Percentiles rank a stretch among this genome's conserved stretches.
These are phyloP conservation scores for Quercus suber DNA, from an alignment of 306 rosid genomes.

Conservation along the genomic window DNA sequence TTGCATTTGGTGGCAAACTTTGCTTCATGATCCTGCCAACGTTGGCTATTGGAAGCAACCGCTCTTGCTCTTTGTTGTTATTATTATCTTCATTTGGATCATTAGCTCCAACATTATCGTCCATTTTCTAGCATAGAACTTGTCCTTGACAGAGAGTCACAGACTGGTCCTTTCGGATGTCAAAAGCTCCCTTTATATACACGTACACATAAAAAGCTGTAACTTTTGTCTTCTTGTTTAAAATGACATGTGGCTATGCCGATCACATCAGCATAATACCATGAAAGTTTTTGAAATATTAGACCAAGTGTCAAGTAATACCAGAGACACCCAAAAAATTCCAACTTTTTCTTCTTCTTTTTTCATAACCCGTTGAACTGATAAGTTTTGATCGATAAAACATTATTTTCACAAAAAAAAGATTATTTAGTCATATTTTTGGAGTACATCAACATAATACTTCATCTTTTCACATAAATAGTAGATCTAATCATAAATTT, in stretches of 20 bases:
- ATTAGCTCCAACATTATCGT: neutral
- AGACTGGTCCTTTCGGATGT: neutral
- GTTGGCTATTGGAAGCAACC: slow-evolving; percentile 87
- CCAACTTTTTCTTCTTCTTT: no score
- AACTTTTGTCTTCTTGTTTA: neutral
- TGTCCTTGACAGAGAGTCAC: neutral
- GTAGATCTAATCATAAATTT: accelerated
- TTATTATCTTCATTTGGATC: slow-evolving; percentile 33
- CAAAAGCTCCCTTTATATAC: neutral
- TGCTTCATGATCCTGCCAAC: slow-evolving; percentile 96
- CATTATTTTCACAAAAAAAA: no score
- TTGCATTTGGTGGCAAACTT: slow-evolving; percentile 74
- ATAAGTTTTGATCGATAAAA: no score
- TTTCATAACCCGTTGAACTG: no score
- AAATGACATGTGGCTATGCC: neutral
- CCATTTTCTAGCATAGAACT: neutral
- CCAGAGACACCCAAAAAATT: no score
- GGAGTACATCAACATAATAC: no score
- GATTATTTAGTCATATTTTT: no score
- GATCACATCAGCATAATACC: slow-evolving; percentile 5
- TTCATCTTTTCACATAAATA: no score
- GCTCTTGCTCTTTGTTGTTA: slow-evolving; percentile 75
- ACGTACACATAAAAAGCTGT: neutral
- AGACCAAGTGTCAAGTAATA: no score
- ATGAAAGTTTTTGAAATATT: neutral